These are phyloP conservation scores for Umbelopsis ramanniana DNA, from an alignment of 192 early-diverging fungal species.

Conservation along the genomic window DNA sequence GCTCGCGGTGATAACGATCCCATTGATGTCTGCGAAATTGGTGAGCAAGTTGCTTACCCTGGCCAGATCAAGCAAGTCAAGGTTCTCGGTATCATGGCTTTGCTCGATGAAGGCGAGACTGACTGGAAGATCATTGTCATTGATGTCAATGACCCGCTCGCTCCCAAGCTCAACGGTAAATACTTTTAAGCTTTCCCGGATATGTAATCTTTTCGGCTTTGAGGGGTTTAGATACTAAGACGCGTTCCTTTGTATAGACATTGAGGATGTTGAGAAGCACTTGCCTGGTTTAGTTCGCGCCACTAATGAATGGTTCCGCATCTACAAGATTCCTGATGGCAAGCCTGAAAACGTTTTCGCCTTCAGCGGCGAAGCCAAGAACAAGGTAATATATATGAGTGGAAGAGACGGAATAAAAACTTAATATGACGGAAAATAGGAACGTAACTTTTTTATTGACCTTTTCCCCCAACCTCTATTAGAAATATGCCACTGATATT, in stretches of 20 bases:
- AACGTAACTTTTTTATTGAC: not conserved
- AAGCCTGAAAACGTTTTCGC: constrained; percentile 99
- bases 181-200: not conserved
- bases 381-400: constrained; percentile 46
- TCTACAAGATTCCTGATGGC: constrained; percentile 99
- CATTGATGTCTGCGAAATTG: constrained; percentile 97
- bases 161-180: constrained; percentile 89
- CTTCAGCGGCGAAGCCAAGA: constrained; percentile 88
- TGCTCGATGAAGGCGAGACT: constrained; percentile 99
- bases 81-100: constrained; percentile 97
- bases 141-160: constrained; percentile 97
- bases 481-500: constrained; percentile 88
- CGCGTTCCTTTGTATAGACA: constrained; percentile 56
- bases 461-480: not conserved
- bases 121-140: constrained; percentile 99
- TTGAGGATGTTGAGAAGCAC: constrained; percentile 98
- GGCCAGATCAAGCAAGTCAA: constrained; percentile 99
- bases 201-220: not conserved
- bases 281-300: constrained; percentile 95
- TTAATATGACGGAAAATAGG: not conserved
- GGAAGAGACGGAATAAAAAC: not conserved
- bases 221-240: constrained; percentile 4
- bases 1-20: constrained; percentile 97
- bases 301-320: constrained; percentile 99
- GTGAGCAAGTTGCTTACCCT: constrained; percentile 86